Conservation (phyloP, 73 alveolate species). For the Blepharisma stoltei region DNA sequence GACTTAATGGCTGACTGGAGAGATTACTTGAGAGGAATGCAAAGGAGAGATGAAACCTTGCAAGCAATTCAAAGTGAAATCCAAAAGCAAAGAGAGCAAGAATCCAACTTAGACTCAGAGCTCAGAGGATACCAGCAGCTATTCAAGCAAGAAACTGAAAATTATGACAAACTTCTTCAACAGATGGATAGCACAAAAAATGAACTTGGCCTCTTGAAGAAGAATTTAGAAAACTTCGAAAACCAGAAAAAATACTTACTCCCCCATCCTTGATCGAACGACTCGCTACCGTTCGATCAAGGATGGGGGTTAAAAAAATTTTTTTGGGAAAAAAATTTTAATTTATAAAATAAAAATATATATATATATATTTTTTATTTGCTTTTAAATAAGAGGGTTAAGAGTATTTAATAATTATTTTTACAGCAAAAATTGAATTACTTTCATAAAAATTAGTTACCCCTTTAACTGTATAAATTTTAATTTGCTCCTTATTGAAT, state of each 20-base stretch:
- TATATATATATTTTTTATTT: too few species aligned
- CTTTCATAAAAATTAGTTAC: too few species aligned
- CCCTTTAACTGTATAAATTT: too few species aligned
- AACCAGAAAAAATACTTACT: conserved; percentile 86
- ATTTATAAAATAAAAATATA: too few species aligned
- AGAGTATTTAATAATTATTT: too few species aligned
- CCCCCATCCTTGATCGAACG: too few species aligned
- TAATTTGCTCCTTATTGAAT: too few species aligned
- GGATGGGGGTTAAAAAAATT: too few species aligned
- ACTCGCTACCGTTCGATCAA: too few species aligned
- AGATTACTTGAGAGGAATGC: conserved; percentile 66
- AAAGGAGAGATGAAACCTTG: conserved; percentile 67
- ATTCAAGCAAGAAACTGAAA: conserved; percentile 75
- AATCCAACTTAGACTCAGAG: conserved; percentile 52
- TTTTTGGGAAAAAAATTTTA: too few species aligned
- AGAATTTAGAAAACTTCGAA: conserved; percentile 66
- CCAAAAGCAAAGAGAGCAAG: conserved; percentile 44
- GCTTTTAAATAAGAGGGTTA: too few species aligned
- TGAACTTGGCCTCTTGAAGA: conserved; percentile 64
- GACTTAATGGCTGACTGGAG: conserved; percentile 79
- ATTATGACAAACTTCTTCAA: conserved; percentile 86
- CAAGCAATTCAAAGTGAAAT: conserved; percentile 67
- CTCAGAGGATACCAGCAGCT: conserved; percentile 46
- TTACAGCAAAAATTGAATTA: too few species aligned
- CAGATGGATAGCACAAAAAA: conserved; percentile 71